Percentiles rank a stretch among this genome's conserved stretches.
Conservation (phyloP, 129 eudicot species). For the Lonicera japonica region DNA sequence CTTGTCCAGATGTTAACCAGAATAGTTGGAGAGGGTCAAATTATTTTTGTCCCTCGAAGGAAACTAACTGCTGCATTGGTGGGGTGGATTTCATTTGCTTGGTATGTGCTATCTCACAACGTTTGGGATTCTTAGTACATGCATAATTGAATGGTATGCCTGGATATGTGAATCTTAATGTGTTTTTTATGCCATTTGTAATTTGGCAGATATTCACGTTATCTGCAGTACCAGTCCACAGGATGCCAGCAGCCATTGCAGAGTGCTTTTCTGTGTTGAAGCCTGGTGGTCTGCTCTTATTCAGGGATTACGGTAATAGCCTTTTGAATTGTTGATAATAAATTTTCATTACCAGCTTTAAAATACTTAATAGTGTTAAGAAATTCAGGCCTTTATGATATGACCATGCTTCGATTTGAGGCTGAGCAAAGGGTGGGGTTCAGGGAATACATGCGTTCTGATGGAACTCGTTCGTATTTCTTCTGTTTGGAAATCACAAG, state of each 20-base stretch:
- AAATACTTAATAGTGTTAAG: constrained; percentile 4
- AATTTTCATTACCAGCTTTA: neutral
- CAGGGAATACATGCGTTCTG: constrained; percentile 79
- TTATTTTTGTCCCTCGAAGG: constrained; percentile 18
- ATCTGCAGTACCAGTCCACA: constrained; percentile 74
- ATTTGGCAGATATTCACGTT: constrained; percentile 66
- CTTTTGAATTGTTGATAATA: neutral
- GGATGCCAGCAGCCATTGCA: constrained; percentile 62
- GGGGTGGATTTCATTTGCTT: constrained; percentile 77
- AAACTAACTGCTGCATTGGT: constrained; percentile 63
- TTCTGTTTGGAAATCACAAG: constrained; percentile 62
- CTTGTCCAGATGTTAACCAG: constrained; percentile 25
- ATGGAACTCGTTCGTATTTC: constrained; percentile 88
- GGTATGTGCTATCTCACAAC: constrained; percentile 27
- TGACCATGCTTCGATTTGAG: constrained; percentile 96
- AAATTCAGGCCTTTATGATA: constrained; percentile 82
- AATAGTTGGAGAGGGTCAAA: constrained; percentile 2
- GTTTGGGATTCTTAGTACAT: neutral
- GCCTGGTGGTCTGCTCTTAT: constrained; percentile 85
- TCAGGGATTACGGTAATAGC: constrained; percentile 86
- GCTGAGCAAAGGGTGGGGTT: constrained; percentile 69
- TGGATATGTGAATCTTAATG: too few species aligned
- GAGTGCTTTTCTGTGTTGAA: constrained; percentile 76
- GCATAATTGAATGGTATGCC: too few species aligned
- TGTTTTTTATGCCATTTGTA: too few species aligned